These are phyloP conservation scores for Yamadazyma paraphyllophila DNA, from an alignment of 805 yeast genomes.

Conservation along the genomic window DNA sequence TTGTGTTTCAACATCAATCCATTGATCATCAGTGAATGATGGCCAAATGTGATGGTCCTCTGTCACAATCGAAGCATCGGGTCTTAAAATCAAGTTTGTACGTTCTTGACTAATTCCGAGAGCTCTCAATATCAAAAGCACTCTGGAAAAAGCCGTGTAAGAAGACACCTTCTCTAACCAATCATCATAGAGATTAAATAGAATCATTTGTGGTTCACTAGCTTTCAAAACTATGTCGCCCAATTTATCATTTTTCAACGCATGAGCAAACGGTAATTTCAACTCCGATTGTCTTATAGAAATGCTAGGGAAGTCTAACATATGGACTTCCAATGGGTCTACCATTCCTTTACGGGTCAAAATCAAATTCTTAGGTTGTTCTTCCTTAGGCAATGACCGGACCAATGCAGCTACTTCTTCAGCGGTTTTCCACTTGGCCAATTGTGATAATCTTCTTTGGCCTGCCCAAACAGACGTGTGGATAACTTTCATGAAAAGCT, in stretches of 20 bases:
- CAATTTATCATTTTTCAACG: slow-evolving; percentile 76
- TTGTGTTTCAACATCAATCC: slow-evolving; percentile 87
- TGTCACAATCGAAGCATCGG: slow-evolving; percentile 68
- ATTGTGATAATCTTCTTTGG: slow-evolving; percentile 86
- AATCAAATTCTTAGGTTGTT: slow-evolving; percentile 90
- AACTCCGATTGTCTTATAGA: slow-evolving; percentile 87
- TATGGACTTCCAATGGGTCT: slow-evolving; percentile 94
- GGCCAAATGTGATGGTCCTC: slow-evolving; percentile 93
- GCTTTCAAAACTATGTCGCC: slow-evolving; percentile 79
- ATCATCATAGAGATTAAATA: slow-evolving; percentile 90
- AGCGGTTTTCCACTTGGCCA: slow-evolving; percentile 98
- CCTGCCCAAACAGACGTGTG: slow-evolving; percentile 98
- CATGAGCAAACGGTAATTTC: slow-evolving; percentile 84
- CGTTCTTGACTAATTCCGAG: slow-evolving; percentile 73
- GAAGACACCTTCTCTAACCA: slow-evolving; percentile 85
- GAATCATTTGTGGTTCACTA: slow-evolving; percentile 88
- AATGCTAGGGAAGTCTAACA: slow-evolving; percentile 94
- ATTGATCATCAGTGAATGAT: slow-evolving; percentile 77
- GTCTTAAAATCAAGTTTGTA: slow-evolving; percentile 70
- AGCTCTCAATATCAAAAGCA: slow-evolving; percentile 79
- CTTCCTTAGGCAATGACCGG: slow-evolving; percentile 85
- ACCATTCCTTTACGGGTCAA: slow-evolving; percentile 86
- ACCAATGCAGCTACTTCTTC: slow-evolving; percentile 94
- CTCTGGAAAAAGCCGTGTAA: slow-evolving; percentile 89
- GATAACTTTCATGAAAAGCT: slow-evolving; percentile 80